A percentile compares a stretch with the other conserved stretches of the same genome.
These are phyloP conservation scores for Plasmodium vinckei DNA, from an alignment of 169 alveolate genomes.

Conservation along the genomic window DNA sequence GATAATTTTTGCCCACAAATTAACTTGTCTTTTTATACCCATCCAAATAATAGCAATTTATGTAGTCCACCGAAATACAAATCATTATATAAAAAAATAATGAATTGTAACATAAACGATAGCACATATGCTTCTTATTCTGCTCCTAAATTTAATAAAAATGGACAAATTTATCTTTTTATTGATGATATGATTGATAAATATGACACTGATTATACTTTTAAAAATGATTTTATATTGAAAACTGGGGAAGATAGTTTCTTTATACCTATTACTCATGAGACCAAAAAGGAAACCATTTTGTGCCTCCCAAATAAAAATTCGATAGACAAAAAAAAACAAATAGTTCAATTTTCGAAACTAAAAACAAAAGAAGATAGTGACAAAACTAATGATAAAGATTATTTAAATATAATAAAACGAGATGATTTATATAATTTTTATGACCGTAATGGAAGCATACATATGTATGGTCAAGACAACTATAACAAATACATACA, in stretches of 20 bases:
- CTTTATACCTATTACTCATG: slow-evolving; percentile 7
- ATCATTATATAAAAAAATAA: slow-evolving; percentile 14
- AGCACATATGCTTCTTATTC: slow-evolving; percentile 18
- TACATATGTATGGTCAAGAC: neutral
- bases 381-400: too few relatives aligned
- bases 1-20: slow-evolving; percentile 25
- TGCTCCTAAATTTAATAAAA: slow-evolving; percentile 48
- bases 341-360: too few relatives aligned
- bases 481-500: too few relatives aligned
- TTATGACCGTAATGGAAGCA: neutral
- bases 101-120: slow-evolving; percentile 24
- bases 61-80: slow-evolving; percentile 13
- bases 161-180: slow-evolving; percentile 12
- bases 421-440: neutral
- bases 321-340: too few relatives aligned
- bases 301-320: neutral
- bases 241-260: neutral
- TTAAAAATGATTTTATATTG: neutral
- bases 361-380: too few relatives aligned
- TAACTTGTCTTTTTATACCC: slow-evolving; percentile 42
- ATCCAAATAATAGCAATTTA: slow-evolving; percentile 51
- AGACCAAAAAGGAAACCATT: neutral
- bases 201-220: neutral
- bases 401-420: neutral
- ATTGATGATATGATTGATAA: slow-evolving; percentile 29